These are phyloP conservation scores for Ceratocystis cubensis DNA, from an alignment of 2,329 filamentous ascomycete species.

Conservation along the genomic window DNA sequence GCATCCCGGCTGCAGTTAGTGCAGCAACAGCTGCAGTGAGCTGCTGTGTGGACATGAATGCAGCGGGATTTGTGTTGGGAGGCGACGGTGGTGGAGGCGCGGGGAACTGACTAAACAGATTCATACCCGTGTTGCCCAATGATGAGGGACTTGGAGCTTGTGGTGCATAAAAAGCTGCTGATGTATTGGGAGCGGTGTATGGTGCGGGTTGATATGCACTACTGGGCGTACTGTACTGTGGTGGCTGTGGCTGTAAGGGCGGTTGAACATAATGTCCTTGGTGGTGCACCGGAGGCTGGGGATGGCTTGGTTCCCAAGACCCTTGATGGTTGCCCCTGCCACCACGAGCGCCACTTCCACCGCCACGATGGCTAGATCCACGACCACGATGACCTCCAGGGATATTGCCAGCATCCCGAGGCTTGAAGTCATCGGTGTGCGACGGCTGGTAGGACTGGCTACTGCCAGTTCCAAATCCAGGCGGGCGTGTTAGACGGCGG, in stretches of 20 bases:
- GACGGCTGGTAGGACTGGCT: constrained; percentile 30
- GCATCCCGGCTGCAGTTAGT: not conserved
- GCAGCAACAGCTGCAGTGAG: not conserved
- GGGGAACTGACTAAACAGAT: constrained; percentile 5
- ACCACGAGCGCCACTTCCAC: constrained; percentile 20
- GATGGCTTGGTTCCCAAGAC: not conserved
- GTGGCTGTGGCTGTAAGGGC: not conserved
- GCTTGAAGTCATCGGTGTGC: constrained; percentile 1
- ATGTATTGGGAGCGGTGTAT: not conserved
- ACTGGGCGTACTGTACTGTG: not conserved
- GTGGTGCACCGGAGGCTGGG: constrained; percentile 4
- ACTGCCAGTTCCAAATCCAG: constrained; percentile 44
- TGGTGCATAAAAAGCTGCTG: constrained; percentile 1
- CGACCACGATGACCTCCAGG: constrained; percentile 28
- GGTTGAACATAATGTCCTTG: not conserved
- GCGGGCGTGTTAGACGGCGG: constrained; percentile 55
- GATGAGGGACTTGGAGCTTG: not conserved
- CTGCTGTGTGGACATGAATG: constrained; percentile 12
- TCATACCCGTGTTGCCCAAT: not conserved
- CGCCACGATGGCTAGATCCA: not conserved
- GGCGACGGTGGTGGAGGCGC: constrained; percentile 12
- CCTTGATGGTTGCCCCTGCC: constrained; percentile 26
- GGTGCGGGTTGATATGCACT: not conserved
- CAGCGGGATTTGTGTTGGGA: constrained; percentile 10
- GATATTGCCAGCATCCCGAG: not conserved